phyloP scores from a whole-genome alignment of 495 filamentous ascomycete species.

The Aeminium ludgeri region DNA sequence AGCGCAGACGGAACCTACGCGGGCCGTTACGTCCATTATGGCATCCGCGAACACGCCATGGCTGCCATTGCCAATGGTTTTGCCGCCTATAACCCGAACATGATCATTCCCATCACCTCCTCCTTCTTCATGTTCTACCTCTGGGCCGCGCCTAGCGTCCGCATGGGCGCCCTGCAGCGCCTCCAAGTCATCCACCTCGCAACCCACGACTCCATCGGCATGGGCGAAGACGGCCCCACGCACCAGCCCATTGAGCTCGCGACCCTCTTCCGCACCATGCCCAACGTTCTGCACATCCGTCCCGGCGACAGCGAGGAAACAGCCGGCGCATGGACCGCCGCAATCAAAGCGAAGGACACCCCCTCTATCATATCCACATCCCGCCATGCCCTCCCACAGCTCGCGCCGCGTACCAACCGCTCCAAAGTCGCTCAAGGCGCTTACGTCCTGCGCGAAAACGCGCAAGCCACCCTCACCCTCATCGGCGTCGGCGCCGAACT shows the following conservation, averaged over 20 bases:
- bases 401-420: slow-evolving; percentile 23
- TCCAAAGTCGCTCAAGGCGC: slow-evolving; percentile 27
- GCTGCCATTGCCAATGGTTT: slow-evolving; percentile 95
- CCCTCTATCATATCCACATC: slow-evolving; percentile 34
- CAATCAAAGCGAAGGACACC: slow-evolving; percentile 29
- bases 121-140: slow-evolving; percentile 40
- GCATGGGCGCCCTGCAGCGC: slow-evolving; percentile 41
- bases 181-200: slow-evolving; percentile 42
- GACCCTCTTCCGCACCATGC: slow-evolving; percentile 42
- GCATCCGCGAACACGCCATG: slow-evolving; percentile 38
- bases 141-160: slow-evolving; percentile 37
- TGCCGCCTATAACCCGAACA: slow-evolving; percentile 63
- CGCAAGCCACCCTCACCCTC: slow-evolving; percentile 28
- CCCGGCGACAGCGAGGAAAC: slow-evolving; percentile 40
- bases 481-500: slow-evolving; percentile 32
- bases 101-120: slow-evolving; percentile 48
- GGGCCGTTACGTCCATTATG: slow-evolving; percentile 62
- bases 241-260: slow-evolving; percentile 45
- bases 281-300: slow-evolving; percentile 41
- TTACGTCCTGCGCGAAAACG: slow-evolving; percentile 30
- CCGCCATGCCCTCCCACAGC: slow-evolving; percentile 21
- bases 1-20: slow-evolving; percentile 47
- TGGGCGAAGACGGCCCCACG: slow-evolving; percentile 43
- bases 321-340: slow-evolving; percentile 36
- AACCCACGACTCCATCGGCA: slow-evolving; percentile 44